These are phyloP conservation scores for Phialocephala sp. DNA, from an alignment of 2,329 filamentous ascomycete species.

Conservation along the genomic window DNA sequence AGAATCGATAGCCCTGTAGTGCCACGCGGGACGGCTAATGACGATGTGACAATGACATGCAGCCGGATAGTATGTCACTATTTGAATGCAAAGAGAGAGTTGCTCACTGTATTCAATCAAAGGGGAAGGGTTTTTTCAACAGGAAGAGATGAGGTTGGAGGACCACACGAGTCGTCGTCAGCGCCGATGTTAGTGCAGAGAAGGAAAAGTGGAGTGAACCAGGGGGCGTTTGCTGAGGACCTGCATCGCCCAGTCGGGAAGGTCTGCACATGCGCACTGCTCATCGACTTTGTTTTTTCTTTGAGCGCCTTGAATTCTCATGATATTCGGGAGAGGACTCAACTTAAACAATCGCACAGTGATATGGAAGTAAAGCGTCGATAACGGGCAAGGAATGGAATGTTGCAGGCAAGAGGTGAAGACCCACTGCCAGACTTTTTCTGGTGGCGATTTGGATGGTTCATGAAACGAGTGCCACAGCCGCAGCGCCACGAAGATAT, in stretches of 20 bases:
- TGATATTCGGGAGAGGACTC: background rate
- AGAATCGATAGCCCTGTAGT: background rate
- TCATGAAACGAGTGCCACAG: background rate
- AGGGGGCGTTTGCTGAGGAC: background rate
- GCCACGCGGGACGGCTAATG: constrained; percentile 13
- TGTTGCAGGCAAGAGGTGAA: background rate
- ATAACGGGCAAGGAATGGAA: background rate
- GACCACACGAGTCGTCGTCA: constrained; percentile 16
- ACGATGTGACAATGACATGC: constrained; percentile 13
- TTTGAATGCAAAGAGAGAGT: background rate
- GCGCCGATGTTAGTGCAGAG: background rate
- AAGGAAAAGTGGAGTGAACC: constrained; percentile 13
- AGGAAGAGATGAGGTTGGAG: constrained; percentile 1
- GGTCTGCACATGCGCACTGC: background rate
- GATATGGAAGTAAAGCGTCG: background rate
- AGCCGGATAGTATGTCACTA: constrained; percentile 8
- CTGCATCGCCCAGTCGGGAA: background rate
- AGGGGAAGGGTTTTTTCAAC: background rate
- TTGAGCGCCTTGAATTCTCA: background rate
- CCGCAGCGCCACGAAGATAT: constrained; percentile 10
- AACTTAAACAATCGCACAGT: too few species aligned
- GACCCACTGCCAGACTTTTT: background rate
- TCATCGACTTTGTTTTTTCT: background rate
- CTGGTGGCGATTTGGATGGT: constrained; percentile 1
- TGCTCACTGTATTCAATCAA: background rate